Evolutionary conservation across 2,329 filamentous ascomycete genomes (phyloP).

Genomic region (Chaetothyriales sp.): DNA sequence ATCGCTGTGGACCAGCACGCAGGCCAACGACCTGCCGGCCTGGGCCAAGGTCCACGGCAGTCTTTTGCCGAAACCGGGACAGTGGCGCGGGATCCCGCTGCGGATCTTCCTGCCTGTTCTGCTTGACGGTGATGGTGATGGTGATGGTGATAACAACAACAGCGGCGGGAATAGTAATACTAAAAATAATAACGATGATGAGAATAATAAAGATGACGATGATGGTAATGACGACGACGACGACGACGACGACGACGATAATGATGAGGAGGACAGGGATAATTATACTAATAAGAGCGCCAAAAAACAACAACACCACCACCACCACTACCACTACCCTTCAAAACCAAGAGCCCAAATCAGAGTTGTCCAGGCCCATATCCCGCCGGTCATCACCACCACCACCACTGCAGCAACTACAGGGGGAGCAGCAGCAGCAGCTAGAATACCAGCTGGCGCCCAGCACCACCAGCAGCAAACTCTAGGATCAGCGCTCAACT

Average conservation of each 20-base stretch:
- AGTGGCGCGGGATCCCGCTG: constrained; percentile 70
- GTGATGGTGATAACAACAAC: constrained; percentile 20
- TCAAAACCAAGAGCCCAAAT: constrained; percentile 35
- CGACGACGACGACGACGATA: neutral
- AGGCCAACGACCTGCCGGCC: constrained; percentile 52
- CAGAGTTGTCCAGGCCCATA: constrained; percentile 60
- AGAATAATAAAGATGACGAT: neutral
- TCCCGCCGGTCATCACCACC: constrained; percentile 38
- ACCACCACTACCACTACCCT: too few relatives aligned
- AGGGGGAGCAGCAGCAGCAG: constrained; percentile 5
- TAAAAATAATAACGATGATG: constrained; percentile 17
- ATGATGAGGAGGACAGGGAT: neutral
- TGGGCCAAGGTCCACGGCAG: constrained; percentile 63
- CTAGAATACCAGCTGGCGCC: neutral
- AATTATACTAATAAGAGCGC: constrained; percentile 13
- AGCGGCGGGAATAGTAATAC: constrained; percentile 11
- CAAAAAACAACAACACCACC: constrained; percentile 17
- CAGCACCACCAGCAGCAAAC: constrained; percentile 42
- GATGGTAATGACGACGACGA: neutral
- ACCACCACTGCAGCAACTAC: constrained; percentile 5
- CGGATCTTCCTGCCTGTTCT: constrained; percentile 67
- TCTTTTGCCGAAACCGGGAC: constrained; percentile 54
- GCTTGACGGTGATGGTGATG: constrained; percentile 38
- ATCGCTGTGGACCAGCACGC: constrained; percentile 65
- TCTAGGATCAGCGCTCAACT: constrained; percentile 62